Evolutionary conservation across 2,329 filamentous ascomycete species (phyloP).

Genomic region (Lizonia empirigonia): DNA sequence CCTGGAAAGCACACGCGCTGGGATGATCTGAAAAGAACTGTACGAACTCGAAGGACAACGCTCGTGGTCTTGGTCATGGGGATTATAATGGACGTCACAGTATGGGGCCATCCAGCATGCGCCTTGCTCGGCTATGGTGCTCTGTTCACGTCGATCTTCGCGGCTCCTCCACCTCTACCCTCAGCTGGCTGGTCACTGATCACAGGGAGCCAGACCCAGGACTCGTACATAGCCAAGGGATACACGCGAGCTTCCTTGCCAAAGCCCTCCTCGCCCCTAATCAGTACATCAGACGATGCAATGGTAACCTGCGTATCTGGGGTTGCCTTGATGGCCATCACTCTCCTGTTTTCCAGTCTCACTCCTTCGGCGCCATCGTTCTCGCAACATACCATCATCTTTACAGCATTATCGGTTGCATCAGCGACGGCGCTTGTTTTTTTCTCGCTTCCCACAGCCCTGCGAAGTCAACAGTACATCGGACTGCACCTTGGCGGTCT

Average conservation of each 20-base stretch:
- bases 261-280: constrained; percentile 44
- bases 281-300: constrained; percentile 48
- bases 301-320: constrained; percentile 52
- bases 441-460: constrained; percentile 49
- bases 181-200: constrained; percentile 40
- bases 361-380: constrained; percentile 42
- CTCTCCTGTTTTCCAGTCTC: constrained; percentile 45
- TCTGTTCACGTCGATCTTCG: constrained; percentile 53
- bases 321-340: constrained; percentile 43
- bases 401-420: constrained; percentile 50
- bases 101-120: constrained; percentile 22
- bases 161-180: constrained; percentile 57
- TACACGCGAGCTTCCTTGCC: constrained; percentile 35
- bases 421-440: constrained; percentile 52
- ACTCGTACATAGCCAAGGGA: constrained; percentile 30
- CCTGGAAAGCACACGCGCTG: constrained; percentile 40
- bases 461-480: constrained; percentile 47
- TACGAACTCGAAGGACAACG: constrained; percentile 47
- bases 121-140: constrained; percentile 55
- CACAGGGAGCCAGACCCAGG: constrained; percentile 29
- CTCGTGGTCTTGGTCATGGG: constrained; percentile 43
- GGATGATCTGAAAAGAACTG: constrained; percentile 42
- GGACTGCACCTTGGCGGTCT: constrained; percentile 40
- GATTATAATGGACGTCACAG: constrained; percentile 42
- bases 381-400: constrained; percentile 42